Evolutionary conservation across 1,284 basidiomycete genomes (phyloP).

Genomic region (Ustilago shanxiensis): DNA sequence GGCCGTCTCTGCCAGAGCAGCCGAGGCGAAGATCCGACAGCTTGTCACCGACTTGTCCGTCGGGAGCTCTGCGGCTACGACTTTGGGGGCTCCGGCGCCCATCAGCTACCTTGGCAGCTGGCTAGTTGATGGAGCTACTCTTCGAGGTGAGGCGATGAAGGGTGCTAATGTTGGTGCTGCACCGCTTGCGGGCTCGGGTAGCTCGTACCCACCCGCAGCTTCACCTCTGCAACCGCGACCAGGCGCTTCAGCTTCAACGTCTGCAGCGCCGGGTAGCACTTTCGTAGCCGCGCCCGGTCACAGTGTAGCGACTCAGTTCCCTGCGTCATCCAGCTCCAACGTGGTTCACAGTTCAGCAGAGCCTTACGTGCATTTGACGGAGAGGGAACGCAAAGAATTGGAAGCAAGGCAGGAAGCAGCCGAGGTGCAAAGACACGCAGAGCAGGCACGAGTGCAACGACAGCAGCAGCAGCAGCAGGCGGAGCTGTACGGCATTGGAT

Average conservation of each 20-base stretch:
- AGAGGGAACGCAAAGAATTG: constrained; percentile 39
- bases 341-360: constrained; percentile 7
- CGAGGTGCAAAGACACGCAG: constrained; percentile 44
- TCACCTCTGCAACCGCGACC: background rate
- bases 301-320: constrained; percentile 1
- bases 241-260: background rate
- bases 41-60: constrained; percentile 24
- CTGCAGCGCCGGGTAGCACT: constrained; percentile 10
- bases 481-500: constrained; percentile 29
- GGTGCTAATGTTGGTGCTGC: background rate
- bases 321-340: constrained; percentile 13
- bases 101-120: constrained; percentile 43
- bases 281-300: constrained; percentile 17
- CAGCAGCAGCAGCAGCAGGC: constrained; percentile 45
- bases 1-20: constrained; percentile 8
- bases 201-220: background rate
- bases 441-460: constrained; percentile 29
- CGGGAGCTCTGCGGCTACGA: constrained; percentile 16
- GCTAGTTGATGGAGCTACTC: constrained; percentile 33
- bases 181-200: background rate
- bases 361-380: constrained; percentile 11
- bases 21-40: constrained; percentile 31
- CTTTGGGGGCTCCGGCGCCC: constrained; percentile 6
- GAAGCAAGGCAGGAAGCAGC: constrained; percentile 41
- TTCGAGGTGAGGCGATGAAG: constrained; percentile 11